phyloP scores from a whole-genome alignment of 1,284 basidiomycete species.

The Cerrena zonata region DNA sequence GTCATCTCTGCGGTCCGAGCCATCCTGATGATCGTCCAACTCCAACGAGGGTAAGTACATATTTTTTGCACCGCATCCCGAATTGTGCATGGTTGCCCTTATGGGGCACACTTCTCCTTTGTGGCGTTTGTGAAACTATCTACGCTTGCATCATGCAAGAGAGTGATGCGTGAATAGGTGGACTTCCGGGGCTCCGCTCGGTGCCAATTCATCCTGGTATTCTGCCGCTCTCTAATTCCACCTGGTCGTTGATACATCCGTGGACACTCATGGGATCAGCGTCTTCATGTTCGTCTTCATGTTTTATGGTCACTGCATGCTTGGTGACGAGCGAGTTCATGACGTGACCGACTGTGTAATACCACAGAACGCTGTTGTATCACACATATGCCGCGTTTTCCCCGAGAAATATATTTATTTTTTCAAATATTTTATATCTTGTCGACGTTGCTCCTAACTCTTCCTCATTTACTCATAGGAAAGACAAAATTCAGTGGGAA shows the following conservation, averaged over 20 bases:
- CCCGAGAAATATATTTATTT: not conserved
- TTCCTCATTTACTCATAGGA: constrained; percentile 32
- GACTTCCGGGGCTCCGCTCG: too few relatives aligned
- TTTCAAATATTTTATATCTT: constrained; percentile 10
- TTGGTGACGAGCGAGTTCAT: too few relatives aligned
- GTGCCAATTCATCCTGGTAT: not conserved
- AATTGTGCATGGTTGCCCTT: not conserved
- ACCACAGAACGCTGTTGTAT: too few relatives aligned
- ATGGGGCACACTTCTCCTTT: constrained; percentile 7
- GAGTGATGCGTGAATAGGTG: too few relatives aligned
- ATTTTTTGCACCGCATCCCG: constrained; percentile 11
- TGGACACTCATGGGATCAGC: too few relatives aligned
- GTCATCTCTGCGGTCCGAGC: constrained; percentile 62
- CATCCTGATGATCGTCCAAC: constrained; percentile 69
- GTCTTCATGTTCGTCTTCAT: too few relatives aligned
- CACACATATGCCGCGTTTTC: not conserved
- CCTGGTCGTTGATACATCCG: too few relatives aligned
- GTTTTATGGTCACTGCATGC: too few relatives aligned
- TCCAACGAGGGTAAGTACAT: constrained; percentile 55
- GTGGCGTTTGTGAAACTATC: constrained; percentile 14
- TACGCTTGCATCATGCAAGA: too few relatives aligned
- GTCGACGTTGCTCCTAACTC: constrained; percentile 12
- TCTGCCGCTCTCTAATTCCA: too few relatives aligned
- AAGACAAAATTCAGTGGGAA: constrained; percentile 71
- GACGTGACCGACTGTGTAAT: too few relatives aligned